Conservation (phyloP, 345 rosid genomes). For the Brassica nigra region DNA sequence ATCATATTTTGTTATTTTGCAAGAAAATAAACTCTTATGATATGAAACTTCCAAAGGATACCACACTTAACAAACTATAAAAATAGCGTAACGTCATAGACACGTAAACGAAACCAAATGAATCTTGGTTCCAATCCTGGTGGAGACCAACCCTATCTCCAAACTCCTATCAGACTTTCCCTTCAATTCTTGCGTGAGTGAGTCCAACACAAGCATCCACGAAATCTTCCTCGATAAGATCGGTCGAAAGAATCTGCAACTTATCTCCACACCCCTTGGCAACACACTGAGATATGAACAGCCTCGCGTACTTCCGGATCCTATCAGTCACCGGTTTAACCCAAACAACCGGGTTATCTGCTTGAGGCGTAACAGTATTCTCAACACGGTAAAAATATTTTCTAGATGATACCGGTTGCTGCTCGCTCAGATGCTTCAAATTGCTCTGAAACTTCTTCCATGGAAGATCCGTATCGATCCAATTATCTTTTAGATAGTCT, state of each 20-base stretch:
- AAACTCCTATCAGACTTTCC: constrained; percentile 43
- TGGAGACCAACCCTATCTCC: not conserved
- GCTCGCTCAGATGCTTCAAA: constrained; percentile 57
- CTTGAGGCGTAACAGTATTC: constrained; percentile 67
- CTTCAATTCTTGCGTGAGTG: constrained; percentile 63
- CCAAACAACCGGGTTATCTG: constrained; percentile 65
- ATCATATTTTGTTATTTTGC: not conserved
- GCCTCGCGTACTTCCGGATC: constrained; percentile 69
- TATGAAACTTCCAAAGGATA: not conserved
- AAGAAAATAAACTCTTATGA: not conserved
- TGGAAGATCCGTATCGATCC: constrained; percentile 83
- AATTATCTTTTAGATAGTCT: constrained; percentile 67
- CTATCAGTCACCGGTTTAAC: constrained; percentile 65
- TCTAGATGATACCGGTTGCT: constrained; percentile 50
- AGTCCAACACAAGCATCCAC: constrained; percentile 77
- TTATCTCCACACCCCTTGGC: constrained; percentile 52
- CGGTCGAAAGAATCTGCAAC: constrained; percentile 77
- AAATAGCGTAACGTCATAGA: not conserved
- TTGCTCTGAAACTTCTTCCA: constrained; percentile 73
- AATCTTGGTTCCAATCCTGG: not conserved
- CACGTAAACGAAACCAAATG: not conserved
- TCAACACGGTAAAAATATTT: constrained; percentile 76
- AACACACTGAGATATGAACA: constrained; percentile 63
- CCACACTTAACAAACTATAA: not conserved
- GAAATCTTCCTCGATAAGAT: constrained; percentile 79